These are phyloP conservation scores for Talaromyces verruculosus DNA, from an alignment of 2,329 filamentous ascomycete genomes.

Conservation along the genomic window DNA sequence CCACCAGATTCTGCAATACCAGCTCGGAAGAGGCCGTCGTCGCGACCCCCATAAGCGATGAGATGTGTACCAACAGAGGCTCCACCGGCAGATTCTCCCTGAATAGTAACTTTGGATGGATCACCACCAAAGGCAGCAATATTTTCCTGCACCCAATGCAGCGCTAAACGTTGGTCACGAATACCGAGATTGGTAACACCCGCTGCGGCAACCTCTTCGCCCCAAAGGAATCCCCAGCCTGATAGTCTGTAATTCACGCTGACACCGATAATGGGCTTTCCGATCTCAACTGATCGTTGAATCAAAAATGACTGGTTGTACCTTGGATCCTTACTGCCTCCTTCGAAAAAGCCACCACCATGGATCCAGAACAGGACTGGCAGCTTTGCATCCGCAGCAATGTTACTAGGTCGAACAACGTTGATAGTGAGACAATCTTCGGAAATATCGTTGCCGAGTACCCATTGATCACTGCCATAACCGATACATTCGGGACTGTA, in stretches of 20 bases:
- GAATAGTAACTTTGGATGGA: conserved; percentile 49
- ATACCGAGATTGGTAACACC: conserved; percentile 49
- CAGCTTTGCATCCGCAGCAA: conserved; percentile 32
- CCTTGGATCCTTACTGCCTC: conserved; percentile 40
- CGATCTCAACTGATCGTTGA: conserved; percentile 41
- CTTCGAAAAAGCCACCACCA: conserved; percentile 48
- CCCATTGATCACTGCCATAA: conserved; percentile 50
- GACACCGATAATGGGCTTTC: conserved; percentile 48
- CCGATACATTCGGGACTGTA: conserved; percentile 68
- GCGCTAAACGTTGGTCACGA: conserved; percentile 55
- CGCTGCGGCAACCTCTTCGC: conserved; percentile 13
- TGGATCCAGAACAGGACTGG: conserved; percentile 47
- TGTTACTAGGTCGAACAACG: conserved; percentile 59
- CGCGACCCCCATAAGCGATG: conserved; percentile 69
- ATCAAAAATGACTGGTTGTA: conserved; percentile 37
- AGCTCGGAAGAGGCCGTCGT: conserved; percentile 72
- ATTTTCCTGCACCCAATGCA: conserved; percentile 58
- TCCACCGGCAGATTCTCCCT: conserved; percentile 54
- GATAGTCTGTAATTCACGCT: conserved; percentile 47
- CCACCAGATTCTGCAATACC: conserved; percentile 76
- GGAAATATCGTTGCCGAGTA: conserved; percentile 46
- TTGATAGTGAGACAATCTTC: conserved; percentile 67
- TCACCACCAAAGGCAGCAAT: conserved; percentile 59
- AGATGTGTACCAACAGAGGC: conserved; percentile 67
- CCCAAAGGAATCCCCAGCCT: conserved; percentile 41